Evolutionary conservation across 139 green algal species (phyloP).

Genomic region (Spirogloea muscicola): DNA sequence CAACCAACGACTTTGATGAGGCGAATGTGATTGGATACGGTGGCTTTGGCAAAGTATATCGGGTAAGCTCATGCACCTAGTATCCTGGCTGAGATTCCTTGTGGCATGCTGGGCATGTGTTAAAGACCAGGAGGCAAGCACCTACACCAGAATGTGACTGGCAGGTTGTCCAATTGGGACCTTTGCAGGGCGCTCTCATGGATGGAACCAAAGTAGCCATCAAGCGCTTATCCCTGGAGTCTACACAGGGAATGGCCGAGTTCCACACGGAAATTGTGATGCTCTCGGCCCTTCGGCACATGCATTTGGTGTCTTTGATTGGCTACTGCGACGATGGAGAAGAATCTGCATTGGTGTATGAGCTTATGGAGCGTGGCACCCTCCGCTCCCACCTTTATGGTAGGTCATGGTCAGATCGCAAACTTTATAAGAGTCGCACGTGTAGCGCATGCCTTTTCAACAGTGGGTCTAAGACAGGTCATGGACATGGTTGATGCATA

Average conservation of each 20-base stretch:
- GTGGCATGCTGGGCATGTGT: neutral
- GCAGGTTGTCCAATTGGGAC: neutral
- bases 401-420: too few relatives aligned
- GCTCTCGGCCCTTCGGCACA: neutral
- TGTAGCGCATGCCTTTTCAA: too few relatives aligned
- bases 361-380: too few relatives aligned
- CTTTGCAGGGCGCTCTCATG: neutral
- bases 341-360: slow-evolving; percentile 8
- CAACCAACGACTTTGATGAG: slow-evolving; percentile 8
- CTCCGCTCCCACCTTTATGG: too few relatives aligned
- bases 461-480: too few relatives aligned
- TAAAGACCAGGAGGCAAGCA: neutral
- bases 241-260: neutral
- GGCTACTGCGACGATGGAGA: slow-evolving; percentile 11
- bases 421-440: too few relatives aligned
- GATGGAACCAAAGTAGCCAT: too few relatives aligned
- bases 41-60: slow-evolving; percentile 23
- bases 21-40: slow-evolving; percentile 8
- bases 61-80: neutral
- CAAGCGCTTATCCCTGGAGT: too few relatives aligned
- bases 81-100: neutral
- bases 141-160: neutral
- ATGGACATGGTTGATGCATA: too few relatives aligned
- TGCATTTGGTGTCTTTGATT: neutral
- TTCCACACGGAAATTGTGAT: neutral